Base-by-base conservation (phyloP, 2,329 filamentous ascomycete species). In the Dichotomopilus funicola region DNA sequence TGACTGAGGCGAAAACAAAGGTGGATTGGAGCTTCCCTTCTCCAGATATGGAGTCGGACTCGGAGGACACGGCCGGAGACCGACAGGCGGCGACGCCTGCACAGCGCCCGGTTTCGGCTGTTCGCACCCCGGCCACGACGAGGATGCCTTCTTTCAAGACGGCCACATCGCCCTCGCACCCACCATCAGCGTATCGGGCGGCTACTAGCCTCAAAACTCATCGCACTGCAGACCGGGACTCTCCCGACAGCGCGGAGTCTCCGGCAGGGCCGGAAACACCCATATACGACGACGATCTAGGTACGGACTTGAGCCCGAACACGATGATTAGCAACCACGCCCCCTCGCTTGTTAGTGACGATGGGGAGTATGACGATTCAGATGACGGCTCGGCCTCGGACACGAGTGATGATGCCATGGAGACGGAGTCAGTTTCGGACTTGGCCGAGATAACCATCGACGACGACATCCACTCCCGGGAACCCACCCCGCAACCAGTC, bases 261-360 rank as follows among this genome's bases (percentile, higher is more conserved):
- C 45, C 62, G 37, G 57, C 59, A 8, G 31, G 59, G 6, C 62
- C 63, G 5, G 62, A 64, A n/a, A 64, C 61, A 33, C 67, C 70
- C 44, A 65, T 76, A 41, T 78, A 78, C 60, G 78, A 78, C 53
- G 72, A 76, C 46, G 78, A 82, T 54, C 75, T 83, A 66, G 81
- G 84, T 53, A 75, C 77, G 47, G 82, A 88, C 53, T 70, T 88
- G 55, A 89, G 85, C 64, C 87, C 87, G 5, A 83, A 83, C 63
- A 87, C 85, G 0, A 72, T 85, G 45, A 77, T 85, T 50, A 87
- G 86, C 68, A 89, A 89, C 69, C 88, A 88, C 62, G 87, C 88
- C 7, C 88, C 88, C 27, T 90, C 86, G 63, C 77, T 91, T 49
- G 87, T 91, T 66, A 89, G 87, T 70, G 88, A 91, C 70, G 87